Evolutionary conservation across 495 filamentous ascomycete species (phyloP).

Genomic region (Margaritispora aquatica): DNA sequence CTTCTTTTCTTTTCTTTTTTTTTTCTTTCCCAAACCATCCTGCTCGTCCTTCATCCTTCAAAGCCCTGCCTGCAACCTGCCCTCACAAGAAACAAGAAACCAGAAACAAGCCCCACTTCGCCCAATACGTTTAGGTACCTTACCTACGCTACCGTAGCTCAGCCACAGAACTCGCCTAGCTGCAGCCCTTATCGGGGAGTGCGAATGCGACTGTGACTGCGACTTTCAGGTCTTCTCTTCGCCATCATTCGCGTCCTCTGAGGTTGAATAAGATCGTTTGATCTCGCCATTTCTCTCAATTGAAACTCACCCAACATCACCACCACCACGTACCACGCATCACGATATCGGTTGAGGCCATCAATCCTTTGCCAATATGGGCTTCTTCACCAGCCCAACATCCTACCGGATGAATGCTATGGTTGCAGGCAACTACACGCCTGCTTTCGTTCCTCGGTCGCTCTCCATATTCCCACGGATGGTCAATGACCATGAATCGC

Average conservation of each 20-base stretch:
- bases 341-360: slow-evolving; percentile 24
- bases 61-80: neutral
- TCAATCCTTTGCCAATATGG: slow-evolving; percentile 24
- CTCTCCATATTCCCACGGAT: slow-evolving; percentile 8
- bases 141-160: no score
- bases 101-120: neutral
- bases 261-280: neutral
- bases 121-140: no score
- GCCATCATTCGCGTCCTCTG: neutral
- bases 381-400: slow-evolving; percentile 51
- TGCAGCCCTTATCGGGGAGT: neutral
- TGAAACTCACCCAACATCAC: neutral
- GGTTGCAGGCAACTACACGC: slow-evolving; percentile 34
- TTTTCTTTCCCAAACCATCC: neutral
- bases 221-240: no score
- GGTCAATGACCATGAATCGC: slow-evolving; percentile 26
- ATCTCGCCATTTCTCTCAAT: neutral
- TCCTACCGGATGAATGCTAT: slow-evolving; percentile 50
- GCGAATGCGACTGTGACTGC: no score
- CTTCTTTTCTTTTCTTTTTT: neutral
- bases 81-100: neutral
- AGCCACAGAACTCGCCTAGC: no score
- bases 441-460: slow-evolving; percentile 23
- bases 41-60: no score
- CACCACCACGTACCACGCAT: no score